Evolutionary conservation across 148 eudicot genomes (phyloP).

Genomic region (Chenopodium album): DNA sequence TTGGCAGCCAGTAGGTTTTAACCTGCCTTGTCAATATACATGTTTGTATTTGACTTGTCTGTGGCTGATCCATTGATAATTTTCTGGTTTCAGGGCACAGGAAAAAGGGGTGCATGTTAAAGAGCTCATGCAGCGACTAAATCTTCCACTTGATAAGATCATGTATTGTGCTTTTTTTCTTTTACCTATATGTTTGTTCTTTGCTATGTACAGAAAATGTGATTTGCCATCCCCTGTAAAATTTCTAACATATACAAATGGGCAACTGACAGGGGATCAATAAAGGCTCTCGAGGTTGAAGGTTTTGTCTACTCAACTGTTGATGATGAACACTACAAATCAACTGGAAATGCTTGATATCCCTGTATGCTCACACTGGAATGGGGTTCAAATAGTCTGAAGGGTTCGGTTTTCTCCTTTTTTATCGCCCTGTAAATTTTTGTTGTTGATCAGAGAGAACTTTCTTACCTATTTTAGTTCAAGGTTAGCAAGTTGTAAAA

Average conservation of each 20-base stretch:
- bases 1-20: not conserved
- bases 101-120: slow-evolving; percentile 57
- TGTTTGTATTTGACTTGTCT: not conserved
- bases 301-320: slow-evolving; percentile 72
- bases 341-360: slow-evolving; percentile 45
- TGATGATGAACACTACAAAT: slow-evolving; percentile 74
- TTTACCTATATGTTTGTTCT: slow-evolving; percentile 8
- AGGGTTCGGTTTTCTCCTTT: not conserved
- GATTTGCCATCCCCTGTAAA: not conserved
- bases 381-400: not conserved
- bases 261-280: slow-evolving; percentile 42
- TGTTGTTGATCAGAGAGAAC: not conserved
- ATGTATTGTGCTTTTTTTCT: slow-evolving; percentile 30
- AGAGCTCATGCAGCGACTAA: slow-evolving; percentile 52
- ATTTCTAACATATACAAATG: not conserved
- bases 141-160: slow-evolving; percentile 55
- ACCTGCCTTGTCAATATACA: not conserved
- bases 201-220: not conserved
- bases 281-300: slow-evolving; percentile 55
- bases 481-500: not conserved
- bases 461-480: not conserved
- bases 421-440: slow-evolving; percentile 19
- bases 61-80: not conserved
- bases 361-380: not conserved
- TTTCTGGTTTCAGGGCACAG: slow-evolving; percentile 22